Percentiles rank a stretch among this genome's conserved stretches.
Conservation (phyloP, 2,329 filamentous ascomycete genomes). For the Venturia oleaginea region DNA sequence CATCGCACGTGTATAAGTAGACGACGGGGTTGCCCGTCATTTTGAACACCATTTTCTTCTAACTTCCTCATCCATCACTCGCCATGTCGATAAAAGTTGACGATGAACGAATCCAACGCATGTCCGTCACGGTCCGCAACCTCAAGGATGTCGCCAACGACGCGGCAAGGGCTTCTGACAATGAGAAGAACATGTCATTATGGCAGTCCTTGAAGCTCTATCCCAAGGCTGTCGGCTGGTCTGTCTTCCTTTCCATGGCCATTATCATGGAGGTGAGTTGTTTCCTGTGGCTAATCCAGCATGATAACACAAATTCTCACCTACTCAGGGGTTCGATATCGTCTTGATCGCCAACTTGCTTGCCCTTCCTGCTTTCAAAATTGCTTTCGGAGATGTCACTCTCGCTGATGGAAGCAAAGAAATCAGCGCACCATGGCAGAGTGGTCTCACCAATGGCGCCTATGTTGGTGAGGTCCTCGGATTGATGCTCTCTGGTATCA, state of each 20-base stretch:
- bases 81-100: constrained; percentile 8
- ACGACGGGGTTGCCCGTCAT: not conserved
- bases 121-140: constrained; percentile 12
- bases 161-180: constrained; percentile 22
- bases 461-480: constrained; percentile 39
- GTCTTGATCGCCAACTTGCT: constrained; percentile 76
- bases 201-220: constrained; percentile 71
- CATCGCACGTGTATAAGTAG: not conserved
- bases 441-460: constrained; percentile 38
- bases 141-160: constrained; percentile 9
- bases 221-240: constrained; percentile 79
- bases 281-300: not conserved
- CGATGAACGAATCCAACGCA: constrained; percentile 9
- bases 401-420: constrained; percentile 31
- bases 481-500: constrained; percentile 38
- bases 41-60: not conserved
- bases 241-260: constrained; percentile 76
- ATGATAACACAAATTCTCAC: not conserved
- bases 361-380: constrained; percentile 38
- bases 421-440: constrained; percentile 38
- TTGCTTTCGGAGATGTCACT: constrained; percentile 34
- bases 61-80: not conserved
- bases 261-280: constrained; percentile 73
- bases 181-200: constrained; percentile 46
- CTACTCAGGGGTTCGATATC: constrained; percentile 44